phyloP scores from a whole-genome alignment of 2,329 filamentous ascomycete species.

The Fusarium chaquense region DNA sequence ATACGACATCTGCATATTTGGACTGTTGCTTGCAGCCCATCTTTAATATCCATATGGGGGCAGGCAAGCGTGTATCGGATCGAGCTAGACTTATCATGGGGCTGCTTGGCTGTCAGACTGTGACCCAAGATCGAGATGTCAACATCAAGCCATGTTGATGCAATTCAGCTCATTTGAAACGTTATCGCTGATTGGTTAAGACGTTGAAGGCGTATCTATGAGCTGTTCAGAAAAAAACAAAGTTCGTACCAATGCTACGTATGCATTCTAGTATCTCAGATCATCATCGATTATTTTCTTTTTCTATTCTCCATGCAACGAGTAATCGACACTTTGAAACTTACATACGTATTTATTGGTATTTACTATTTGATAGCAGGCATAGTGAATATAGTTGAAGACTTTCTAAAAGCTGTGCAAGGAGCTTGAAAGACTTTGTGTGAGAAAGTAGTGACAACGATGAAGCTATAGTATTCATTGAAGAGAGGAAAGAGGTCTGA shows the following conservation, averaged over 20 bases:
- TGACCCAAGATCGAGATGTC: slow-evolving; percentile 13
- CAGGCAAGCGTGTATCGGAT: background rate
- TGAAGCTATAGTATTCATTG: background rate
- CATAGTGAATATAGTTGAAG: background rate
- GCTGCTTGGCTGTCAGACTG: background rate
- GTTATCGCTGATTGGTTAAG: background rate
- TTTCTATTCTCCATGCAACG: background rate
- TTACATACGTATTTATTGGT: background rate
- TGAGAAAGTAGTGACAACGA: background rate
- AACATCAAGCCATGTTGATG: background rate
- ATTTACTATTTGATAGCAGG: background rate
- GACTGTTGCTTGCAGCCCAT: background rate
- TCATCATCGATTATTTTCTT: background rate
- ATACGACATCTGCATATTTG: background rate
- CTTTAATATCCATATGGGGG: background rate
- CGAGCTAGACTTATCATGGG: background rate
- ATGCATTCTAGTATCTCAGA: background rate
- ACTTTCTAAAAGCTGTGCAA: background rate
- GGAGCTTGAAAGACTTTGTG: background rate
- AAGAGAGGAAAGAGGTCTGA: background rate
- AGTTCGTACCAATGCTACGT: background rate
- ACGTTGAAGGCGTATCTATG: background rate
- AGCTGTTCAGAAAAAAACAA: background rate
- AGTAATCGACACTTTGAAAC: background rate
- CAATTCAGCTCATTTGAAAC: background rate